These are phyloP conservation scores for Saturnispora gosingensis DNA, from an alignment of 805 yeast species.

Conservation along the genomic window DNA sequence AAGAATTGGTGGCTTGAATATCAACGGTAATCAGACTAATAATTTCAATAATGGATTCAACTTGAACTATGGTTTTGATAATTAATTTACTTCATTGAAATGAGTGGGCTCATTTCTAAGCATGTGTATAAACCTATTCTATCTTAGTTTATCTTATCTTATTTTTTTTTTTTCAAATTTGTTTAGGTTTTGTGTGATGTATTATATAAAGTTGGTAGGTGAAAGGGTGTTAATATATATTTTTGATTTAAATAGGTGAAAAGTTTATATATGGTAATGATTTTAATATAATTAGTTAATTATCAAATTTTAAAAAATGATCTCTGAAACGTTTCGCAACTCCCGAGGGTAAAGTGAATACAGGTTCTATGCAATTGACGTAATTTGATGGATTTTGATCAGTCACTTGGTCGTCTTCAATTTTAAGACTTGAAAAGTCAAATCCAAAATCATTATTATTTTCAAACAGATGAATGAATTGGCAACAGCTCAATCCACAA, in stretches of 20 bases:
- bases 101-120: neutral
- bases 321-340: slow-evolving; percentile 14
- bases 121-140: neutral
- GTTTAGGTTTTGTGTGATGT: neutral
- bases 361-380: slow-evolving; percentile 39
- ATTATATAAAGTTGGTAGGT: neutral
- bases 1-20: slow-evolving; percentile 16
- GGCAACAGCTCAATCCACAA: slow-evolving; percentile 61
- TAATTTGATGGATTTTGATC: slow-evolving; percentile 15
- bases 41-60: slow-evolving; percentile 1
- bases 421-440: slow-evolving; percentile 16
- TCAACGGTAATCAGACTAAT: slow-evolving; percentile 5
- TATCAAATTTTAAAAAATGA: neutral
- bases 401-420: slow-evolving; percentile 14
- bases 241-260: neutral
- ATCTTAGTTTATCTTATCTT: neutral
- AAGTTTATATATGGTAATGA: neutral
- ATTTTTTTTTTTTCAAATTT: neutral
- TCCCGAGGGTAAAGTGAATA: slow-evolving; percentile 48
- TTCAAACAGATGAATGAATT: slow-evolving; percentile 29
- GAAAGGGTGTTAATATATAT: neutral
- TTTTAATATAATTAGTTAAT: neutral
- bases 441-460: slow-evolving; percentile 13
- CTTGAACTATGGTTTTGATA: slow-evolving; percentile 1
- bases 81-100: neutral